phyloP scores from a whole-genome alignment of 805 yeast genomes.

The Pichia scutulata region DNA sequence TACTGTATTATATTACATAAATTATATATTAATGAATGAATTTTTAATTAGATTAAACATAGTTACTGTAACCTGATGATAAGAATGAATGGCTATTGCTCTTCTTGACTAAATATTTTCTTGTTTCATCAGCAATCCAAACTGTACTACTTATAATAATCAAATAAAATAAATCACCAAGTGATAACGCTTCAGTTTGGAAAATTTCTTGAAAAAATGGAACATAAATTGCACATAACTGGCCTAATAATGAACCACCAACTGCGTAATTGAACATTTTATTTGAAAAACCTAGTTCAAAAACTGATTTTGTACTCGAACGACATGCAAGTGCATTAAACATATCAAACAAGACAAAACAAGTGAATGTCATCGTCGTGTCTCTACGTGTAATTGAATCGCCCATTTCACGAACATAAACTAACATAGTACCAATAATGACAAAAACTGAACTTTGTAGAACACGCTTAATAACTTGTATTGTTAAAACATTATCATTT shows the following conservation, averaged over 20 bases:
- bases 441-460: slow-evolving; percentile 72
- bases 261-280: slow-evolving; percentile 93
- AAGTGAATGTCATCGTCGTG: slow-evolving; percentile 97
- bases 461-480: slow-evolving; percentile 60
- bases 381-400: slow-evolving; percentile 88
- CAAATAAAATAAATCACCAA: slow-evolving; percentile 63
- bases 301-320: slow-evolving; percentile 74
- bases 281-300: slow-evolving; percentile 75
- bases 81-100: slow-evolving; percentile 10
- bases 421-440: slow-evolving; percentile 76
- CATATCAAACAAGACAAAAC: slow-evolving; percentile 94
- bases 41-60: slow-evolving; percentile 17
- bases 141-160: slow-evolving; percentile 66
- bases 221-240: slow-evolving; percentile 84
- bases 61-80: slow-evolving; percentile 21
- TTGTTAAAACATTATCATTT: slow-evolving; percentile 74
- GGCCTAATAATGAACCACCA: slow-evolving; percentile 80
- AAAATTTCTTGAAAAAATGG: slow-evolving; percentile 89
- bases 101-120: slow-evolving; percentile 42
- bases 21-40: neutral
- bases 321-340: slow-evolving; percentile 94
- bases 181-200: slow-evolving; percentile 84
- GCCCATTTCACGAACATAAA: slow-evolving; percentile 80
- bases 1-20: neutral
- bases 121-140: slow-evolving; percentile 74